Conservation (phyloP, 495 filamentous ascomycete genomes). For the Tuber brumale region DNA sequence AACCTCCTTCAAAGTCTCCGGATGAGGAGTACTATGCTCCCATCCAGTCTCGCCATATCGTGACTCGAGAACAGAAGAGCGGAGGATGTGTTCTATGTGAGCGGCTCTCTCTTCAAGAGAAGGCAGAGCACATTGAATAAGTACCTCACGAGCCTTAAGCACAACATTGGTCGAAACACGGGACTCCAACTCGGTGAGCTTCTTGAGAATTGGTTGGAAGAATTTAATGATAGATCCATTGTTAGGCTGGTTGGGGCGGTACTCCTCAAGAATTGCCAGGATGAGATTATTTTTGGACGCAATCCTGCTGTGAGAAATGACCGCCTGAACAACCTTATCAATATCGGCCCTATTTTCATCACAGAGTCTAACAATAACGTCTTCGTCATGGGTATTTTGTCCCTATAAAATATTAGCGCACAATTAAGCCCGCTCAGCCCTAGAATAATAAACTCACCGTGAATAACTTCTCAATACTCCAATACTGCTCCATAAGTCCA, state of each 20-base stretch:
- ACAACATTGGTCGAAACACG: slow-evolving; percentile 89
- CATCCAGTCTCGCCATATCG: slow-evolving; percentile 94
- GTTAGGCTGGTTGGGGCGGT: slow-evolving; percentile 90
- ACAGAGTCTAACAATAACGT: slow-evolving; percentile 85
- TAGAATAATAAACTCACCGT: slow-evolving; percentile 44
- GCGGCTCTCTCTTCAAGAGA: slow-evolving; percentile 88
- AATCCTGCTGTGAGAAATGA: slow-evolving; percentile 87
- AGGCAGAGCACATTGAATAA: slow-evolving; percentile 93
- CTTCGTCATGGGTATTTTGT: slow-evolving; percentile 78
- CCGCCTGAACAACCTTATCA: slow-evolving; percentile 69
- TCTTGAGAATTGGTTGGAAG: slow-evolving; percentile 77
- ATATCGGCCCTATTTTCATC: slow-evolving; percentile 95
- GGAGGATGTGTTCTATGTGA: slow-evolving; percentile 98
- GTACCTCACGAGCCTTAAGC: slow-evolving; percentile 89
- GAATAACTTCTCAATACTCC: slow-evolving; percentile 76
- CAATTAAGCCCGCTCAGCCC: background rate
- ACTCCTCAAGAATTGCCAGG: slow-evolving; percentile 85
- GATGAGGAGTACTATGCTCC: slow-evolving; percentile 90
- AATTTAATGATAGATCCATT: slow-evolving; percentile 80
- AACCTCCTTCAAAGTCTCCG: slow-evolving; percentile 87
- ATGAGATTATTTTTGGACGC: slow-evolving; percentile 91
- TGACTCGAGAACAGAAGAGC: slow-evolving; percentile 93
- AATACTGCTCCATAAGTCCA: slow-evolving; percentile 69
- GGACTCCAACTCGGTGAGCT: slow-evolving; percentile 85
- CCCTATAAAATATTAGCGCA: slow-evolving; percentile 43